phyloP scores from a whole-genome alignment of 306 rosid species.

The Casuarina glauca region DNA sequence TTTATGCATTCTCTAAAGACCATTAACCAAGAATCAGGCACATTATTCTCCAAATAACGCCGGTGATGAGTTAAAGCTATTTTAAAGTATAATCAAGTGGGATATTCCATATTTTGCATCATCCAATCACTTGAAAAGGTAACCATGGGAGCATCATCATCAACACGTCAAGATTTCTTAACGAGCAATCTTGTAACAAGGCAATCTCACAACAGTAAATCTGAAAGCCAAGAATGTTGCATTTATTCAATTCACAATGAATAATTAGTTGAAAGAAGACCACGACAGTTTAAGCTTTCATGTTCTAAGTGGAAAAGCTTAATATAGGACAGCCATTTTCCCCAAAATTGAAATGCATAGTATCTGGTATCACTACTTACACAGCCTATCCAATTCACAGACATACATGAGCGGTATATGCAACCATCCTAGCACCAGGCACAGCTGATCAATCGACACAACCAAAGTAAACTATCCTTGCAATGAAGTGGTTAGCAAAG shows the following conservation, averaged over 20 bases:
- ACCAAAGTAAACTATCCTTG: slow-evolving; percentile 26
- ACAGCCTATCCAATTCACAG: slow-evolving; percentile 28
- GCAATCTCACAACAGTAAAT: neutral
- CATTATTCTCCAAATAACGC: no score
- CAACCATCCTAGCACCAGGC: slow-evolving; percentile 27
- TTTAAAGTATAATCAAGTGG: no score
- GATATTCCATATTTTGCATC: neutral
- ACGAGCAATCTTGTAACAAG: neutral
- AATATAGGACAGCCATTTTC: neutral
- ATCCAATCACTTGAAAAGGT: neutral
- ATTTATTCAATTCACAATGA: neutral
- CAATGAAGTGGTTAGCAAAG: no score
- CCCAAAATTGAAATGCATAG: slow-evolving; percentile 25
- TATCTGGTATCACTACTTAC: slow-evolving; percentile 38
- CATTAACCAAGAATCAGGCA: neutral
- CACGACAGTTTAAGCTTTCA: neutral
- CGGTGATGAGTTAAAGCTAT: no score
- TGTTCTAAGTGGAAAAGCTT: neutral
- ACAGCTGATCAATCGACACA: slow-evolving; percentile 23
- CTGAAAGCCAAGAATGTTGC: neutral
- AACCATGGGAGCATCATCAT: neutral
- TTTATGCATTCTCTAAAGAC: neutral
- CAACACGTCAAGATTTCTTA: neutral
- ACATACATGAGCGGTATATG: slow-evolving; percentile 18
- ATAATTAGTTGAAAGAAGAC: neutral